These are phyloP conservation scores for Lagerstroemia speciosa DNA, from an alignment of 345 rosid genomes.

Conservation along the genomic window DNA sequence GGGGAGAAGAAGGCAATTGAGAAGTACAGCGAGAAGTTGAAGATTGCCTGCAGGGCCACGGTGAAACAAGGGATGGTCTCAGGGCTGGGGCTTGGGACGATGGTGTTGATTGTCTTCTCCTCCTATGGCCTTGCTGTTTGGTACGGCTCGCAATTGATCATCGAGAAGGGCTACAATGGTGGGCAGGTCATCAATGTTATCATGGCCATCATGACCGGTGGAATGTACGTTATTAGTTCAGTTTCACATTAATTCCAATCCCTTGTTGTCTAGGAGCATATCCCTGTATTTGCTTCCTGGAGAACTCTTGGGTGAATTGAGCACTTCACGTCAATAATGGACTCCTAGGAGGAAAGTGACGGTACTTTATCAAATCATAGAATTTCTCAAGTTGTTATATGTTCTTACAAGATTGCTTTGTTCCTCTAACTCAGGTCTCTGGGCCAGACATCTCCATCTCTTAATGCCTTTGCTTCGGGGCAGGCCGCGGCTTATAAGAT, in stretches of 20 bases:
- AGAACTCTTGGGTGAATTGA: no score
- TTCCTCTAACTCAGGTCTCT: constrained; percentile 27
- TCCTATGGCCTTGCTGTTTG: constrained; percentile 61
- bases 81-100: constrained; percentile 54
- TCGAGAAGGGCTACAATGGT: constrained; percentile 57
- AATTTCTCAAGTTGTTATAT: no score
- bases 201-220: constrained; percentile 59
- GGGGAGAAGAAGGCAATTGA: constrained; percentile 69
- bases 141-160: constrained; percentile 62
- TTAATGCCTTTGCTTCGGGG: constrained; percentile 63
- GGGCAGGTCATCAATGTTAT: constrained; percentile 68
- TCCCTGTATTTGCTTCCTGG: no score
- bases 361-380: no score
- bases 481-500: constrained; percentile 67
- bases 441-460: constrained; percentile 55
- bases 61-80: constrained; percentile 62
- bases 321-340: no score
- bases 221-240: constrained; percentile 42
- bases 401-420: not conserved
- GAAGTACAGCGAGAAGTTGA: constrained; percentile 47
- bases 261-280: not conserved
- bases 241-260: not conserved
- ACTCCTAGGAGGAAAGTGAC: no score
- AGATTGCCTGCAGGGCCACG: constrained; percentile 44
- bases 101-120: constrained; percentile 34